phyloP scores from a whole-genome alignment of 352 stramenopile genomes.

The Globisporangium uncinulatum region DNA sequence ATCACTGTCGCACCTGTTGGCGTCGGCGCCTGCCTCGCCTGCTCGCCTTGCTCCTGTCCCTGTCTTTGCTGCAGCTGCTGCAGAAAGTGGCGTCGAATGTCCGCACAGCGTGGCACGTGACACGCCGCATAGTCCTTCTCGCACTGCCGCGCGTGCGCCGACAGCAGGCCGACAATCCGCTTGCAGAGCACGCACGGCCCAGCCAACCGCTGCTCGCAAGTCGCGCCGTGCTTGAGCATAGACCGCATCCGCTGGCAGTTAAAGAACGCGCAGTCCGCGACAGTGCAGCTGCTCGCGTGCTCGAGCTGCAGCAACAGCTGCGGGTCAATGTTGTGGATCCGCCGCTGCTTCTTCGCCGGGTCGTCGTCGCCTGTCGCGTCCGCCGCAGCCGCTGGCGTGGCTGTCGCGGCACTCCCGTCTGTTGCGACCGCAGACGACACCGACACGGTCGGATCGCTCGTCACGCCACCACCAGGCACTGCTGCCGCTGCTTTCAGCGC shows the following conservation, averaged over 20 bases:
- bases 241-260: constrained; percentile 85
- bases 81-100: constrained; percentile 82
- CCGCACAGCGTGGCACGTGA: constrained; percentile 79
- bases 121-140: constrained; percentile 71
- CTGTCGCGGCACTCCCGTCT: neutral
- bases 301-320: constrained; percentile 82
- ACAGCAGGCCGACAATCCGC: constrained; percentile 80
- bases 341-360: constrained; percentile 87
- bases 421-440: too few relatives aligned
- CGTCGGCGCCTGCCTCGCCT: constrained; percentile 5
- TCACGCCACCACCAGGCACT: neutral
- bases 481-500: neutral
- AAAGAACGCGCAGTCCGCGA: constrained; percentile 72
- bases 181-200: constrained; percentile 83
- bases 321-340: constrained; percentile 86
- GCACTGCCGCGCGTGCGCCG: constrained; percentile 75
- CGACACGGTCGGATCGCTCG: too few relatives aligned
- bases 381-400: constrained; percentile 2
- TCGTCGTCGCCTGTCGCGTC: constrained; percentile 41
- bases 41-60: constrained; percentile 53
- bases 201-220: constrained; percentile 76
- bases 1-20: too few relatives aligned
- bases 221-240: constrained; percentile 87
- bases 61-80: constrained; percentile 77
- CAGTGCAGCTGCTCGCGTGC: constrained; percentile 70